Base-by-base conservation (phyloP, 345 rosid species). In the Abelmoschus esculentus region DNA sequence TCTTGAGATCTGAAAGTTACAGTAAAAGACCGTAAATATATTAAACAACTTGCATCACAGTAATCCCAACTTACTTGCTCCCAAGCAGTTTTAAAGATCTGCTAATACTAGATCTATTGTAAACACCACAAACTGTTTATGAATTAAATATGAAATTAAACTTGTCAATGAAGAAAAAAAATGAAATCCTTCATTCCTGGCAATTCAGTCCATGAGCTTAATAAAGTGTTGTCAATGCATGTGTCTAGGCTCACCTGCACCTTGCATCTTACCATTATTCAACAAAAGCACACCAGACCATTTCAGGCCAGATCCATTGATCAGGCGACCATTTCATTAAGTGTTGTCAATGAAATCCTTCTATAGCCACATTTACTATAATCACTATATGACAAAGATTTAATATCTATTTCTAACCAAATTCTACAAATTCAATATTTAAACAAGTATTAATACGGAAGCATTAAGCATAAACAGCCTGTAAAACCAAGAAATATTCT, bases 1-100 rank as follows among this genome's bases (percentile, higher is more conserved):
- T 67, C 82, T 70, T 77, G n/a, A 65, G 76, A 68, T 77, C 88
- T 86, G 78, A 59, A 38, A 31, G 31, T 65, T 68, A 22, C 3
- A 44, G 42, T n/a, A 66, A 66, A 50, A 50, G 22, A 5, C 8
- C 11, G n/a, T 66, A 29, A 66, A 49, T 49, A 29, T 49, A 49
- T 29, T 29, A 66, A 9, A 29, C 28, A 7, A n/a, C 32, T 49
- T n/a, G 42, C 28, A 49, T 17, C 70, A 29, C 26, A 29, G 3
- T 34, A 29, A 29, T 66, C 70, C 44, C 58, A 49, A 66, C 44
- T 2, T 66, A 49, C 26, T 8, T 12, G 26, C 54, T 46, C 55
- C 54, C 53, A 29, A 66, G 56, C 7, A 66, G 7, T 47, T 47
- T 47, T 29, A 47, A 10, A 28, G 42, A 15, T 66, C 42, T 47